phyloP scores from a whole-genome alignment of 1,284 basidiomycete genomes.

The Austropuccinia psidii region DNA sequence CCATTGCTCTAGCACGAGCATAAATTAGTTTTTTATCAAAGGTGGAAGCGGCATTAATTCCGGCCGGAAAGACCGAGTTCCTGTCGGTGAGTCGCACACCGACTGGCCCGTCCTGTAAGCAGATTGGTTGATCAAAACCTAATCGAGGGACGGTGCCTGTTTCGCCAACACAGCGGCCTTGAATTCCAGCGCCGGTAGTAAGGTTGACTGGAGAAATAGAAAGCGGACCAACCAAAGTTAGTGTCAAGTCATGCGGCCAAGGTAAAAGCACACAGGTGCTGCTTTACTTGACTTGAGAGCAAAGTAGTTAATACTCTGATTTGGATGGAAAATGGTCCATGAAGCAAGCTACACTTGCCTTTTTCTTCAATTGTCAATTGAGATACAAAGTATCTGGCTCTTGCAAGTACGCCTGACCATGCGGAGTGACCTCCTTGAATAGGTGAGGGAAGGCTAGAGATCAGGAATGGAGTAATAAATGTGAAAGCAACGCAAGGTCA shows the following conservation, averaged over 20 bases:
- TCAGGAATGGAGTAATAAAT: not conserved
- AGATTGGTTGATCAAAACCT: conserved; percentile 42
- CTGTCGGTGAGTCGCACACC: conserved; percentile 44
- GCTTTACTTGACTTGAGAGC: not conserved
- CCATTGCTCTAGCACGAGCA: conserved; percentile 44
- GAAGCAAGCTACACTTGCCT: not conserved
- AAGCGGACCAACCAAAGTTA: too few species aligned
- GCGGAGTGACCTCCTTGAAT: conserved; percentile 7
- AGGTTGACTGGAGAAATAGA: conserved; percentile 20
- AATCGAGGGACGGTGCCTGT: conserved; percentile 39
- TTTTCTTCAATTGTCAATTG: conserved; percentile 35
- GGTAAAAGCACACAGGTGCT: too few species aligned
- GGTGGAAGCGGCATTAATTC: conserved; percentile 44
- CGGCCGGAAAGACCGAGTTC: conserved; percentile 45
- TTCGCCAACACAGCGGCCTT: conserved; percentile 25
- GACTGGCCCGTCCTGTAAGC: conserved; percentile 45
- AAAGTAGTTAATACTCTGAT: not conserved
- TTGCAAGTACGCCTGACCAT: conserved; percentile 8
- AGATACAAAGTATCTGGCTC: conserved; percentile 28
- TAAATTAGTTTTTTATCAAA: conserved; percentile 44
- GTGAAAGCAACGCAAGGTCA: not conserved
- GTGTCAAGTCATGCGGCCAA: too few species aligned
- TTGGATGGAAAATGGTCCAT: too few species aligned
- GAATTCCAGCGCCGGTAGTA: conserved; percentile 23
- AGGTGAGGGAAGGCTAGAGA: conserved; percentile 11